Evolutionary conservation across 1,139 yeast species (phyloP).

Genomic region (Yamadazyma dendronema): DNA sequence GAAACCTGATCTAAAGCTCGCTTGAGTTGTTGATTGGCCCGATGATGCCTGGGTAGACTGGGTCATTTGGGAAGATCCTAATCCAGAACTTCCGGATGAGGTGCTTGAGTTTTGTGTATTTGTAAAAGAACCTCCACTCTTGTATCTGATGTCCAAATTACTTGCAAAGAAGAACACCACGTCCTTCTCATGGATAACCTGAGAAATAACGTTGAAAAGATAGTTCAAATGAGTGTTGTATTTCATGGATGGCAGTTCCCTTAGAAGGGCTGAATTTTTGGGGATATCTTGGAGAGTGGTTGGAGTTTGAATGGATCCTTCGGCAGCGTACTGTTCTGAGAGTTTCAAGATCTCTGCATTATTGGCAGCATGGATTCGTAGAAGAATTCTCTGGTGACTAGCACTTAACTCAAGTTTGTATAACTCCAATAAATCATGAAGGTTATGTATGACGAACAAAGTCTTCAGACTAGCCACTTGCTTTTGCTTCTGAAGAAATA

Average conservation of each 20-base stretch:
- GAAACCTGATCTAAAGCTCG: background rate
- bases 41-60: background rate
- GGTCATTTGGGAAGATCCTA: background rate
- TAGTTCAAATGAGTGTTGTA: slow-evolving; percentile 31
- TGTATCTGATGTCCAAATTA: slow-evolving; percentile 20
- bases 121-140: background rate
- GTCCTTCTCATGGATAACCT: slow-evolving; percentile 21
- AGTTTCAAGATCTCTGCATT: slow-evolving; percentile 23
- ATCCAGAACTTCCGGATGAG: slow-evolving; percentile 1
- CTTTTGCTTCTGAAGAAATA: slow-evolving; percentile 16
- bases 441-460: slow-evolving; percentile 29
- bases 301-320: slow-evolving; percentile 19
- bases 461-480: background rate
- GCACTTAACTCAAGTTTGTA: slow-evolving; percentile 36
- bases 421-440: slow-evolving; percentile 37
- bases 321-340: slow-evolving; percentile 19
- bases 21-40: background rate
- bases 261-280: slow-evolving; percentile 26
- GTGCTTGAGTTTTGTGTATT: background rate
- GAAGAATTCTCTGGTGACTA: slow-evolving; percentile 33
- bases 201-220: slow-evolving; percentile 27
- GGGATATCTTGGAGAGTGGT: slow-evolving; percentile 32
- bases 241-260: slow-evolving; percentile 32
- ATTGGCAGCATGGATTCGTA: slow-evolving; percentile 32
- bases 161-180: slow-evolving; percentile 33